These are phyloP conservation scores for Ophiostoma sp. DNA, from an alignment of 2,329 filamentous ascomycete species.

Conservation along the genomic window DNA sequence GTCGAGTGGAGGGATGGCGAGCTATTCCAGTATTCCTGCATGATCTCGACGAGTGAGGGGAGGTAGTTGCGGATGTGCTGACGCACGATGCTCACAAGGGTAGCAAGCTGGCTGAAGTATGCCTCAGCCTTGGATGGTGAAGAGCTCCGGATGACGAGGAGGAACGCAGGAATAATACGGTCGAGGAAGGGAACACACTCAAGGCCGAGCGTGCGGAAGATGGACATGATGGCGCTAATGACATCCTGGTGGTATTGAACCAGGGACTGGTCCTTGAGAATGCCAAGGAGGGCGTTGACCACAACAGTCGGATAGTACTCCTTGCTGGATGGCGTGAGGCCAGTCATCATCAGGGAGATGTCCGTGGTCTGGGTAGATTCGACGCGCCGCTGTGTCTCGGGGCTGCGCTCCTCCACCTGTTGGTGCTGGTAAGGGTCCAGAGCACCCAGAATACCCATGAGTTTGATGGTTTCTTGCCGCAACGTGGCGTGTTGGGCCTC, in stretches of 20 bases:
- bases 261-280: slow-evolving; percentile 84
- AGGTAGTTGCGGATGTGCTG: slow-evolving; percentile 94
- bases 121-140: slow-evolving; percentile 75
- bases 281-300: slow-evolving; percentile 88
- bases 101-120: slow-evolving; percentile 94
- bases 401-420: slow-evolving; percentile 83
- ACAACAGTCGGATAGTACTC: slow-evolving; percentile 98
- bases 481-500: slow-evolving; percentile 78
- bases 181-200: slow-evolving; percentile 94
- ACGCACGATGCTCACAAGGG: slow-evolving; percentile 87
- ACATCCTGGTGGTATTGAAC: slow-evolving; percentile 87
- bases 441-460: slow-evolving; percentile 92
- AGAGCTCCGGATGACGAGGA: slow-evolving; percentile 80
- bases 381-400: slow-evolving; percentile 66
- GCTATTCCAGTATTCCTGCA: slow-evolving; percentile 85
- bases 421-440: slow-evolving; percentile 93
- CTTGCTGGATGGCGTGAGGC: slow-evolving; percentile 90
- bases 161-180: slow-evolving; percentile 89
- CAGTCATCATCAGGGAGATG: slow-evolving; percentile 96
- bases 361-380: slow-evolving; percentile 71
- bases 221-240: slow-evolving; percentile 97
- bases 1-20: slow-evolving; percentile 79
- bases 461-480: slow-evolving; percentile 88
- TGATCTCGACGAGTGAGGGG: slow-evolving; percentile 75
- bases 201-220: slow-evolving; percentile 90